These are phyloP conservation scores for Annulohypoxylon moriforme DNA, from an alignment of 495 filamentous ascomycete genomes.

Conservation along the genomic window DNA sequence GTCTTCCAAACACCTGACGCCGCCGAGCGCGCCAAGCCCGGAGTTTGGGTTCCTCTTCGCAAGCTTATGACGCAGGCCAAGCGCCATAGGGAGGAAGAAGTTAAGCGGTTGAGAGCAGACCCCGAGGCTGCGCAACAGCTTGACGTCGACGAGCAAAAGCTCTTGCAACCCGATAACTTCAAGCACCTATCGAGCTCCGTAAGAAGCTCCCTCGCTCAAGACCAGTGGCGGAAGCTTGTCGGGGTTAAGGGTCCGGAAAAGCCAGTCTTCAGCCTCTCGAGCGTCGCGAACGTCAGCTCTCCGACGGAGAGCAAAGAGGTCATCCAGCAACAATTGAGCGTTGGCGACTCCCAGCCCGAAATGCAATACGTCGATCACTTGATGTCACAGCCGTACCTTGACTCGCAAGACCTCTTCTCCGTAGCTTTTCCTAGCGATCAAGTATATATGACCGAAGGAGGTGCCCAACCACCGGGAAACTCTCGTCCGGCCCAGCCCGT, in stretches of 20 bases:
- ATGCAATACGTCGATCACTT: conserved; percentile 50
- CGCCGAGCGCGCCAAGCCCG: conserved; percentile 66
- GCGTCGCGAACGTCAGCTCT: conserved; percentile 2
- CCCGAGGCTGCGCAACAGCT: conserved; percentile 56
- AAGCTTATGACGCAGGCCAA: conserved; percentile 77
- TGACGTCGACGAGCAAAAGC: conserved; percentile 53
- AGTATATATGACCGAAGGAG: conserved; percentile 34
- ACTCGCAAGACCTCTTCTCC: conserved; percentile 42
- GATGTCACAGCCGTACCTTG: conserved; percentile 52
- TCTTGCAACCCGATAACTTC: conserved; percentile 51
- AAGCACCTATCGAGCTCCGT: conserved; percentile 53
- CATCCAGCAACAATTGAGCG: neutral
- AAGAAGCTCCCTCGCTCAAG: conserved; percentile 50
- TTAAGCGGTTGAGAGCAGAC: conserved; percentile 53
- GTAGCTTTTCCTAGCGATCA: conserved; percentile 34
- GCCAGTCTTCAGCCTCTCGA: conserved; percentile 1
- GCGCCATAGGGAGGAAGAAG: conserved; percentile 63
- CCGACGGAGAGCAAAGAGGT: conserved; percentile 17
- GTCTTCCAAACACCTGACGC: conserved; percentile 67
- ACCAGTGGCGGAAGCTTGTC: conserved; percentile 60
- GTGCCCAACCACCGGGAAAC: conserved; percentile 24
- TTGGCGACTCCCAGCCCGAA: conserved; percentile 17
- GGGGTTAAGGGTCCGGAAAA: conserved; percentile 48
- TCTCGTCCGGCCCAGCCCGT: conserved; percentile 10
- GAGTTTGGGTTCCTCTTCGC: conserved; percentile 78